phyloP scores from a whole-genome alignment of 2,329 filamentous ascomycete genomes.

The Elsinoe fawcettii region DNA sequence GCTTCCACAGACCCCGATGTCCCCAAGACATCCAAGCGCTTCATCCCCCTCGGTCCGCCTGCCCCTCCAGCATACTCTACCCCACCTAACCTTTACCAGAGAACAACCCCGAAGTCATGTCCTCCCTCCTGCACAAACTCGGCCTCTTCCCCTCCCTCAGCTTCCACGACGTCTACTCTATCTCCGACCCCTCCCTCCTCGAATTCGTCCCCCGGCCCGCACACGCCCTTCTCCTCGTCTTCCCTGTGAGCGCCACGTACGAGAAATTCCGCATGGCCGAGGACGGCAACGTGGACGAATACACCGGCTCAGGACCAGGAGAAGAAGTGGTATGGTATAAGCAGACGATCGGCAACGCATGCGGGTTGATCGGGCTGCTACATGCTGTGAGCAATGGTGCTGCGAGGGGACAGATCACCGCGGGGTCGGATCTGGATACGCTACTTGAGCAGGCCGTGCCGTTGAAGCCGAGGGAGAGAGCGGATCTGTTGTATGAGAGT shows the following conservation, averaged over 20 bases:
- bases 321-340: conserved; percentile 90
- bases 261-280: conserved; percentile 67
- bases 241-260: conserved; percentile 74
- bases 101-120: conserved; percentile 85
- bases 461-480: conserved; percentile 57
- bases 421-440: conserved; percentile 51
- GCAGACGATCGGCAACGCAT: conserved; percentile 91
- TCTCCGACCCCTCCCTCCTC: conserved; percentile 77
- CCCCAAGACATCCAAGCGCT: conserved; percentile 15
- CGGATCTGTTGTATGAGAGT: conserved; percentile 69
- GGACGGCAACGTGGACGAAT: conserved; percentile 57
- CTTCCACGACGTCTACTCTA: conserved; percentile 86
- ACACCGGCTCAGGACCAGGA: conserved; percentile 56
- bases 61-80: neutral
- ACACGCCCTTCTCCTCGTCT: conserved; percentile 82
- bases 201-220: conserved; percentile 82
- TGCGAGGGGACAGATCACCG: conserved; percentile 53
- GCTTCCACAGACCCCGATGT: neutral
- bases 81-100: conserved; percentile 34
- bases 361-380: conserved; percentile 79
- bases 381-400: conserved; percentile 75
- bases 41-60: conserved; percentile 17
- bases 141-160: conserved; percentile 69
- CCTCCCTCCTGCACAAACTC: conserved; percentile 68
- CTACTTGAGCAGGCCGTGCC: conserved; percentile 65